These are phyloP conservation scores for Psilocybe mexicana DNA, from an alignment of 1,284 basidiomycete species.

Conservation along the genomic window DNA sequence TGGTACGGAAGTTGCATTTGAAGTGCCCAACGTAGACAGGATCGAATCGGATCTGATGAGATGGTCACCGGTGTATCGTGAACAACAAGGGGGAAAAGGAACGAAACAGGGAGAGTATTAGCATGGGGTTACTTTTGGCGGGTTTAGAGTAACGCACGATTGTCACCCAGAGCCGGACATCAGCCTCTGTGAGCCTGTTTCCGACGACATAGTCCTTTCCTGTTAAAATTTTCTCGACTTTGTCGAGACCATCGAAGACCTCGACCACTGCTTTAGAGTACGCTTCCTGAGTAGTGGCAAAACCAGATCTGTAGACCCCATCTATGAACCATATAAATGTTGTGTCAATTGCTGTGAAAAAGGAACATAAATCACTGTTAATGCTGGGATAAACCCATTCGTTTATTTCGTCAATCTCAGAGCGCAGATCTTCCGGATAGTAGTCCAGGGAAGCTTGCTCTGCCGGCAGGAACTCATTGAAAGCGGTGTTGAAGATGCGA, in stretches of 20 bases:
- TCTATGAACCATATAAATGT: constrained; percentile 41
- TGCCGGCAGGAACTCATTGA: constrained; percentile 70
- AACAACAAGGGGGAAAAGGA: background rate
- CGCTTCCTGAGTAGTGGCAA: constrained; percentile 81
- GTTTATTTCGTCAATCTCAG: constrained; percentile 87
- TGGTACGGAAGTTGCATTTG: constrained; percentile 89
- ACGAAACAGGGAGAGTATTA: background rate
- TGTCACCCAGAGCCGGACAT: constrained; percentile 89
- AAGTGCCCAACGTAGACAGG: constrained; percentile 91
- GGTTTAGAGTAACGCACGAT: constrained; percentile 55
- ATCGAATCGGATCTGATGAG: constrained; percentile 58
- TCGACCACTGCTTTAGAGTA: constrained; percentile 77
- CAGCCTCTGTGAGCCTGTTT: constrained; percentile 85
- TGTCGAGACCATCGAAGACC: constrained; percentile 80
- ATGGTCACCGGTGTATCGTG: background rate
- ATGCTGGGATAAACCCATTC: constrained; percentile 84
- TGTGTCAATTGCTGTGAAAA: background rate
- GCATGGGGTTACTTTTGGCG: background rate
- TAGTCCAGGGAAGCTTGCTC: constrained; percentile 71
- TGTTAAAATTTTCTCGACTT: constrained; percentile 74
- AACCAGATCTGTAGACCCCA: constrained; percentile 89
- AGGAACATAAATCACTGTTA: constrained; percentile 59
- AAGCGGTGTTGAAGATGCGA: constrained; percentile 85
- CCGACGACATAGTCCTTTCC: constrained; percentile 87
- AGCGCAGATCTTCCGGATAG: constrained; percentile 73